Percentiles rank a stretch among this genome's conserved stretches.
Evolutionary conservation across 2,329 filamentous ascomycete species (phyloP).

Genomic region (Aspergillus brunneoviolaceus): DNA sequence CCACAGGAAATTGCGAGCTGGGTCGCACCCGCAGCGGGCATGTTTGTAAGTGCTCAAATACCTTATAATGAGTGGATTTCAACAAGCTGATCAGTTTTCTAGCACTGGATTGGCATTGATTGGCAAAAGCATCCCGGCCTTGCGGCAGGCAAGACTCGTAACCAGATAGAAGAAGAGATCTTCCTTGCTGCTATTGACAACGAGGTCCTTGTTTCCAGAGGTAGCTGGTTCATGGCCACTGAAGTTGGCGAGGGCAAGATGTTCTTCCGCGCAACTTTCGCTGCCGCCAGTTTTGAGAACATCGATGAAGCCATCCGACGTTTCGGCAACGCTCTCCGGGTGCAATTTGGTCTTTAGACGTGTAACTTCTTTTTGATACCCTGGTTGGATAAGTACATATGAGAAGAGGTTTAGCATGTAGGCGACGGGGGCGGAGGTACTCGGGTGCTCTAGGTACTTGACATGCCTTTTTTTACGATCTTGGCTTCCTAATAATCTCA

Average conservation of each 20-base stretch:
- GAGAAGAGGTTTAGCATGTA: neutral
- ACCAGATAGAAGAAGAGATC: slow-evolving; percentile 75
- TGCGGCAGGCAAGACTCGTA: slow-evolving; percentile 37
- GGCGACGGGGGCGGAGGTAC: neutral
- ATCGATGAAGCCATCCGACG: slow-evolving; percentile 72
- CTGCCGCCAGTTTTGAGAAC: slow-evolving; percentile 69
- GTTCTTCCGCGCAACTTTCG: slow-evolving; percentile 89
- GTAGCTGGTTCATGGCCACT: slow-evolving; percentile 89
- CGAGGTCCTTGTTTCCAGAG: slow-evolving; percentile 77
- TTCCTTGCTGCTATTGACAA: slow-evolving; percentile 74
- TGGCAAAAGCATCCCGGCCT: slow-evolving; percentile 47
- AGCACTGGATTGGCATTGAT: slow-evolving; percentile 52
- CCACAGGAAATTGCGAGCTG: slow-evolving; percentile 74
- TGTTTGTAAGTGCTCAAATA: slow-evolving; percentile 71
- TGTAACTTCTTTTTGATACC: neutral
- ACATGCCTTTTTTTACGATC: neutral
- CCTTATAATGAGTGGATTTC: neutral
- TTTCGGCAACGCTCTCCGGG: slow-evolving; percentile 72
- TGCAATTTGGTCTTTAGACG: slow-evolving; percentile 53
- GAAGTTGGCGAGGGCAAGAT: slow-evolving; percentile 61
- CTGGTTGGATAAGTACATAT: neutral
- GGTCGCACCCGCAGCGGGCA: slow-evolving; percentile 78
- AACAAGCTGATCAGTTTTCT: slow-evolving; percentile 1
- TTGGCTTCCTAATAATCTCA: neutral
- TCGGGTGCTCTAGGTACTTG: neutral